phyloP scores from a whole-genome alignment of 2,329 filamentous ascomycete species.

The Colletotrichum sp. region DNA sequence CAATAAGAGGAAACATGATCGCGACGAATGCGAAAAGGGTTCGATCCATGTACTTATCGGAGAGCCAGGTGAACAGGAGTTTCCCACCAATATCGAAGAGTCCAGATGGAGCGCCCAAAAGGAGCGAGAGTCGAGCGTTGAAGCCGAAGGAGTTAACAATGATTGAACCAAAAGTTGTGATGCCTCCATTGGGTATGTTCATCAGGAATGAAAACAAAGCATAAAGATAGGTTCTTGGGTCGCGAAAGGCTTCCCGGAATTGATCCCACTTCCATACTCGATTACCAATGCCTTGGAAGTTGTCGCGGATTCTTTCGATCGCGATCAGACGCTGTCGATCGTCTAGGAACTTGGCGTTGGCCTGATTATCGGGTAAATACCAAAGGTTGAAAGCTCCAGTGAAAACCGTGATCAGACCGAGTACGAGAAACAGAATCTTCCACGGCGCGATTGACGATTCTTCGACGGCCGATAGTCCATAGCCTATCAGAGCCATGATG shows the following conservation, averaged over 20 bases:
- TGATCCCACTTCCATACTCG: constrained; percentile 49
- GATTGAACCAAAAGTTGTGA: constrained; percentile 21
- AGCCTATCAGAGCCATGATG: constrained; percentile 23
- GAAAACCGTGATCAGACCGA: constrained; percentile 29
- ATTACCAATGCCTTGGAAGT: constrained; percentile 56
- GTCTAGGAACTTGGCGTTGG: constrained; percentile 63
- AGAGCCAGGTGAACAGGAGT: constrained; percentile 28
- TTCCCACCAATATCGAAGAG: constrained; percentile 21
- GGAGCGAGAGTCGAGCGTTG: not conserved
- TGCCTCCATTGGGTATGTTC: constrained; percentile 25
- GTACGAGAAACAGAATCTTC: constrained; percentile 30
- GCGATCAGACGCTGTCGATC: constrained; percentile 56
- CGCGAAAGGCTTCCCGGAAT: constrained; percentile 47
- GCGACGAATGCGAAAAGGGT: constrained; percentile 27
- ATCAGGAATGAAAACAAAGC: constrained; percentile 48
- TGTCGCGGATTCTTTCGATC: constrained; percentile 51
- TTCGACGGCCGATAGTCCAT: constrained; percentile 22
- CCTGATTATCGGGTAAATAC: constrained; percentile 58
- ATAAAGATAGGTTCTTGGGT: constrained; percentile 59
- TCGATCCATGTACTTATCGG: constrained; percentile 28
- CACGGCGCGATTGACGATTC: constrained; percentile 18
- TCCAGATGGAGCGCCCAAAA: constrained; percentile 23
- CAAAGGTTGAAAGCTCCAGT: constrained; percentile 20
- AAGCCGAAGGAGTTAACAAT: constrained; percentile 24
- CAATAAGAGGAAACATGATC: constrained; percentile 29